phyloP scores from a whole-genome alignment of 768 basidiomycete species.

The Suillus placidus region DNA sequence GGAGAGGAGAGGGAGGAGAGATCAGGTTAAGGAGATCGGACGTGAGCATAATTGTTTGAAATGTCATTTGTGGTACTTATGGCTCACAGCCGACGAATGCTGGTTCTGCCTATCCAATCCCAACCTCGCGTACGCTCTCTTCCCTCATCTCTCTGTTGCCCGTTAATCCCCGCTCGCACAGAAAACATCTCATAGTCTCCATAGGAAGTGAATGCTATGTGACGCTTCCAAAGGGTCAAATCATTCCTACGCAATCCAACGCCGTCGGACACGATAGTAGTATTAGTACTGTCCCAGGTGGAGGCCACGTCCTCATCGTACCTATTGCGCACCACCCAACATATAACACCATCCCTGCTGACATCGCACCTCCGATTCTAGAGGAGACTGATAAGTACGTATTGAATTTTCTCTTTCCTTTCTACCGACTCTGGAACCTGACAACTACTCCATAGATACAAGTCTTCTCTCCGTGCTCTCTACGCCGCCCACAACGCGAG shows the following conservation, averaged over 20 bases:
- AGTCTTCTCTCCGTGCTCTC: conserved; percentile 68
- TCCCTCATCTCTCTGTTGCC: background rate
- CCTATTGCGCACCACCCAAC: conserved; percentile 95
- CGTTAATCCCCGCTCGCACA: conserved; percentile 31
- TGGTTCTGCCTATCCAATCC: conserved; percentile 99
- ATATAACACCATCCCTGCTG: conserved; percentile 76
- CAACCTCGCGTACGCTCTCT: conserved; percentile 68
- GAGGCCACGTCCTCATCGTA: conserved; percentile 93
- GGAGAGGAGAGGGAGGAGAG: conserved; percentile 39
- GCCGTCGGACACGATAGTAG: conserved; percentile 40
- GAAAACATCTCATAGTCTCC: conserved; percentile 93
- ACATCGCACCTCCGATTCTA: conserved; percentile 73
- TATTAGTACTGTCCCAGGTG: conserved; percentile 73
- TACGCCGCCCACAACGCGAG: conserved; percentile 71
- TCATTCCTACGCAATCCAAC: conserved; percentile 76
- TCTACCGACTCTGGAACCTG: conserved; percentile 1
- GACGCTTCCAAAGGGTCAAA: conserved; percentile 95
- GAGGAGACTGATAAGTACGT: conserved; percentile 76
- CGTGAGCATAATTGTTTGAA: conserved; percentile 50
- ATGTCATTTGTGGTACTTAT: background rate
- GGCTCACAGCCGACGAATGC: conserved; percentile 77
- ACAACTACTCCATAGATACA: conserved; percentile 56
- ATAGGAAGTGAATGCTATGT: conserved; percentile 95
- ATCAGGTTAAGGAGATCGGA: conserved; percentile 75
- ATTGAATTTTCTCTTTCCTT: conserved; percentile 17